phyloP scores from a whole-genome alignment of 331 rosid genomes.

The Quercus tomentella region DNA sequence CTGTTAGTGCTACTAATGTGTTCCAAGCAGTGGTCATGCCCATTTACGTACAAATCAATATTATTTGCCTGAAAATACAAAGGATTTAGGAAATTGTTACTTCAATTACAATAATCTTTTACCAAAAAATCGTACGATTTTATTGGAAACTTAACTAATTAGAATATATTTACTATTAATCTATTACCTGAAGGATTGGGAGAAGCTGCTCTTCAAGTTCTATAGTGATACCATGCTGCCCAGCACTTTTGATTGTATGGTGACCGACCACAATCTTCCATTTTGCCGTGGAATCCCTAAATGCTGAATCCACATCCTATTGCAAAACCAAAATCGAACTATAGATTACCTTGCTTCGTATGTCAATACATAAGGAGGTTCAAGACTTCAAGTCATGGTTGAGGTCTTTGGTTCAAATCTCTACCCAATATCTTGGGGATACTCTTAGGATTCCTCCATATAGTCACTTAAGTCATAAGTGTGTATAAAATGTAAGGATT shows the following conservation, averaged over 20 bases:
- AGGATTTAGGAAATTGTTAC: conserved; percentile 1
- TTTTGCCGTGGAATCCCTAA: conserved; percentile 56
- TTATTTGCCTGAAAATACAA: conserved; percentile 40
- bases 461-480: no score
- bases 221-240: conserved; percentile 58
- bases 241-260: conserved; percentile 66
- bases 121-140: no score
- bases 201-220: conserved; percentile 58
- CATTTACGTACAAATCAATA: conserved; percentile 72
- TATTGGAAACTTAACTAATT: background rate
- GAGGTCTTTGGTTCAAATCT: no score
- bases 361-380: no score
- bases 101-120: no score
- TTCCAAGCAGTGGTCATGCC: conserved; percentile 84
- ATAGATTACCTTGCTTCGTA: background rate
- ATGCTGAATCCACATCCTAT: conserved; percentile 60
- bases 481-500: no score
- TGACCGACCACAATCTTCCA: conserved; percentile 95
- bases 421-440: no score
- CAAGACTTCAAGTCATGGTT: no score
- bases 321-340: background rate
- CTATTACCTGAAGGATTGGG: conserved; percentile 68
- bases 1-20: conserved; percentile 53
- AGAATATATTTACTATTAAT: background rate
- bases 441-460: no score